Evolutionary conservation across 164 flowering plant species (phyloP).

Genomic region (Tetracentron sinense): DNA sequence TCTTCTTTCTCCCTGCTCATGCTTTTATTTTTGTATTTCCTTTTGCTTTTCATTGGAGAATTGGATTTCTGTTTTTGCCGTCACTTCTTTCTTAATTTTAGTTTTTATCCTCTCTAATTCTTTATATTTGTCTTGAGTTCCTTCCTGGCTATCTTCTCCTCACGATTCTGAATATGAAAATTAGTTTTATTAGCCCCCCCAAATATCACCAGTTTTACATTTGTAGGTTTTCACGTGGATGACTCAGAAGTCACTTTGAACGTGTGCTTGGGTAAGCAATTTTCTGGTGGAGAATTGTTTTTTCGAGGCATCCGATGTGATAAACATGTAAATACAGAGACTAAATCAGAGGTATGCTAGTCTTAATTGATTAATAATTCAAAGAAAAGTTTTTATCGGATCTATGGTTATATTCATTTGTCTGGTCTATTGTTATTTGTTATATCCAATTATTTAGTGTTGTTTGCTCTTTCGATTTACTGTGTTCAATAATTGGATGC

Average conservation of each 20-base stretch:
- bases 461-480: no score
- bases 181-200: not conserved
- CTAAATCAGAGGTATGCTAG: constrained; percentile 60
- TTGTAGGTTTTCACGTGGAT: constrained; percentile 94
- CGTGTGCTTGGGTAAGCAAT: constrained; percentile 87
- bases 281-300: constrained; percentile 86
- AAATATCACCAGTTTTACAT: constrained; percentile 12
- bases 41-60: no score
- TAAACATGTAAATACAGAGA: constrained; percentile 82
- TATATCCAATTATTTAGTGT: no score
- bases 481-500: no score
- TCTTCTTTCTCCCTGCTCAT: no score
- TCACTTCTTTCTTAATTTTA: no score
- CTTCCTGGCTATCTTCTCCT: no score
- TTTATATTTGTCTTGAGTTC: not conserved
- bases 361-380: not conserved
- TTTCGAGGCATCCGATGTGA: constrained; percentile 92
- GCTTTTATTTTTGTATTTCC: no score
- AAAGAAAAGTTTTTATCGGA: not conserved
- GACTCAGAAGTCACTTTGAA: constrained; percentile 97
- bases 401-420: not conserved
- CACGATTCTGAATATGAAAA: not conserved
- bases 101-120: no score
- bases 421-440: no score
- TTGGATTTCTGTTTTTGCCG: no score